Evolutionary conservation across 2,329 filamentous ascomycete species (phyloP), one percentile per base, ranked within the genome.

Genomic region (Botryosphaeria dothidea): DNA sequence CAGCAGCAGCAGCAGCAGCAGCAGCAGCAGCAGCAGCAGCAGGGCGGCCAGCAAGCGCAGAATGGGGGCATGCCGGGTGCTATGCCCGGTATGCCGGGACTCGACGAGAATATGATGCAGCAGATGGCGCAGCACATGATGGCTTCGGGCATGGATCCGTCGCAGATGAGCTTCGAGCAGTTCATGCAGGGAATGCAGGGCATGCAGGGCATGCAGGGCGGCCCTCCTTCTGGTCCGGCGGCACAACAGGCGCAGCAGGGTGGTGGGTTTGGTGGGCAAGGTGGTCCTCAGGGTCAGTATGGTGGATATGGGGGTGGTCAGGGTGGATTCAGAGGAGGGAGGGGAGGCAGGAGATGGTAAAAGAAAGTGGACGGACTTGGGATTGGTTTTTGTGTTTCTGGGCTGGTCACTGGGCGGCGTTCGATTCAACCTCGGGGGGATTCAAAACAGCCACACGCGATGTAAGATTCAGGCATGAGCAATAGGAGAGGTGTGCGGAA

Each of bases 31-130:
- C 56, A 65, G 19, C 61, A 64, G 9, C 38, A 38, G 25, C 46
- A 63, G 34, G 29, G 38, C 31, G 36, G 38, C 43, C 49, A 58
- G 29, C 62, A 58, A 29, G 66, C 65, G 23, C 52, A 51, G 38
- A 56, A 64, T 11, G 66, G 66, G 11, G 70, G 65, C 13, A 71
- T 52, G 2, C 68, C 69, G 60, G 66, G 66, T 0, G 68, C 62
- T 3, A 73, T 71, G 66, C 66, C 71, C 8, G 69, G 81, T 1
- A 82, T 78, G 72, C 73, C 74, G 7, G 78, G 85, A 77, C 81
- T 82, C 25, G 82, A 83, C 60, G 82, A 79, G 1, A 82, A 86
- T 66, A 85, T 86, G 80, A 85, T 86, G 83, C 83, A 86, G 75
- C 81, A 83, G 67, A 86, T 88, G 82, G 79, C 86, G 67, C 78